Evolutionary conservation across 768 basidiomycete genomes (phyloP).

Genomic region (Rubroboletus satanas): DNA sequence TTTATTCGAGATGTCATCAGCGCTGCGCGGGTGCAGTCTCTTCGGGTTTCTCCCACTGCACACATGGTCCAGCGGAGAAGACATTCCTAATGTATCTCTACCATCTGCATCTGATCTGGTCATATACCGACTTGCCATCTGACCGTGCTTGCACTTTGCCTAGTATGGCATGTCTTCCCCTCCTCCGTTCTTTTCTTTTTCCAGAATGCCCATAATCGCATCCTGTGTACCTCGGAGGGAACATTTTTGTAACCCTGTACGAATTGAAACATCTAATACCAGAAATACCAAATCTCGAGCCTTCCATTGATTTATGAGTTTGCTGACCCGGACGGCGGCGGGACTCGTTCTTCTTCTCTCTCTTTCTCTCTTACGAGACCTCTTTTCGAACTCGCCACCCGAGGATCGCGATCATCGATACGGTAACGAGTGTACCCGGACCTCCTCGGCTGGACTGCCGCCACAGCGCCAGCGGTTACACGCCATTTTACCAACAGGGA

Average conservation of each 20-base stretch:
- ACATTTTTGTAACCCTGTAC: conserved; percentile 21
- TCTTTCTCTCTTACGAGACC: conserved; percentile 4
- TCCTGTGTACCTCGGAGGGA: conserved; percentile 5
- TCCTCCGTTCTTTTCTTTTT: conserved; percentile 6
- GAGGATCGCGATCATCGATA: conserved; percentile 9
- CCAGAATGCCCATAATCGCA: conserved; percentile 8
- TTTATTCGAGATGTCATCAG: conserved; percentile 22
- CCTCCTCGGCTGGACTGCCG: conserved; percentile 5
- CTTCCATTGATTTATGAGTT: conserved; percentile 6
- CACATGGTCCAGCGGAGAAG: conserved; percentile 21
- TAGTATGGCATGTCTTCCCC: conserved; percentile 9
- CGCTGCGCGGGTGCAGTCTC: conserved; percentile 22
- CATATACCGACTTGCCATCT: conserved; percentile 14
- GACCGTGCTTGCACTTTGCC: conserved; percentile 12
- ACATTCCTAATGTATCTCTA: conserved; percentile 20
- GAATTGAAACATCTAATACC: conserved; percentile 22
- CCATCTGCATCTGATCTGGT: conserved; percentile 22
- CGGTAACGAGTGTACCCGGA: background rate
- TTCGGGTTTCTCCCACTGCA: conserved; percentile 18
- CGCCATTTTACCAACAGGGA: background rate
- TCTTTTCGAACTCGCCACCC: background rate
- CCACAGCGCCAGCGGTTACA: background rate
- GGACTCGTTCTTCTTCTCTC: background rate
- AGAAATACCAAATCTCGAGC: conserved; percentile 7
- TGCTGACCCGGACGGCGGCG: conserved; percentile 12